These are phyloP conservation scores for Echinochloa phyllopogon DNA, from an alignment of 176 grass and related monocot species.

Conservation along the genomic window DNA sequence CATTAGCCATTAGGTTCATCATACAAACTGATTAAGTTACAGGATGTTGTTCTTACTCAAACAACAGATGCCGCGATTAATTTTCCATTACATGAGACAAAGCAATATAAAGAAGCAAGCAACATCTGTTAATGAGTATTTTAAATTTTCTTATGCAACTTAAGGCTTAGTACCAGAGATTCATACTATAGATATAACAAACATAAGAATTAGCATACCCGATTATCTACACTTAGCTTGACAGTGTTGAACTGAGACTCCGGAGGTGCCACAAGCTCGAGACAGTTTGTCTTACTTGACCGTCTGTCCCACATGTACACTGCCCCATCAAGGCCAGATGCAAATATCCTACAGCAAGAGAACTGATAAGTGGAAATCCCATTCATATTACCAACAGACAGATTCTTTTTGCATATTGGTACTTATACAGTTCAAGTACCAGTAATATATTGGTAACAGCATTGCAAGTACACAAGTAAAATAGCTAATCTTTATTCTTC, in stretches of 20 bases:
- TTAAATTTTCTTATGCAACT: neutral
- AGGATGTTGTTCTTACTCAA: neutral
- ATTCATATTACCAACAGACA: constrained; percentile 9
- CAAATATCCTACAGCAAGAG: constrained; percentile 70
- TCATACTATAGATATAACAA: constrained; percentile 4
- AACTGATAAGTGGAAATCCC: constrained; percentile 24
- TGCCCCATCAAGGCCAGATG: constrained; percentile 73
- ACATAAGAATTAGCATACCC: constrained; percentile 46
- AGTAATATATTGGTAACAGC: constrained; percentile 4
- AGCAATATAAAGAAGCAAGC: constrained; percentile 1
- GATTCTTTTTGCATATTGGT: neutral
- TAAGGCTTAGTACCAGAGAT: neutral
- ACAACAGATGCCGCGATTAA: neutral
- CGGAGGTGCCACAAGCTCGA: constrained; percentile 65
- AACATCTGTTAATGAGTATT: constrained; percentile 1
- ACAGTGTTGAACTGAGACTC: constrained; percentile 80
- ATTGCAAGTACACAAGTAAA: neutral
- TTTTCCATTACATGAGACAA: neutral
- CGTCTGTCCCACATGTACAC: constrained; percentile 94
- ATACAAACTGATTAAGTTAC: constrained; percentile 19
- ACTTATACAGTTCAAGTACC: neutral
- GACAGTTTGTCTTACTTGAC: constrained; percentile 64
- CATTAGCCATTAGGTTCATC: constrained; percentile 12
- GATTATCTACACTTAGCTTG: constrained; percentile 71
- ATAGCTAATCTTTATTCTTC: constrained; percentile 25